Percentiles rank a stretch among this genome's conserved stretches.
These are phyloP conservation scores for Dipteronia dyeriana DNA, from an alignment of 345 rosid genomes.

Conservation along the genomic window DNA sequence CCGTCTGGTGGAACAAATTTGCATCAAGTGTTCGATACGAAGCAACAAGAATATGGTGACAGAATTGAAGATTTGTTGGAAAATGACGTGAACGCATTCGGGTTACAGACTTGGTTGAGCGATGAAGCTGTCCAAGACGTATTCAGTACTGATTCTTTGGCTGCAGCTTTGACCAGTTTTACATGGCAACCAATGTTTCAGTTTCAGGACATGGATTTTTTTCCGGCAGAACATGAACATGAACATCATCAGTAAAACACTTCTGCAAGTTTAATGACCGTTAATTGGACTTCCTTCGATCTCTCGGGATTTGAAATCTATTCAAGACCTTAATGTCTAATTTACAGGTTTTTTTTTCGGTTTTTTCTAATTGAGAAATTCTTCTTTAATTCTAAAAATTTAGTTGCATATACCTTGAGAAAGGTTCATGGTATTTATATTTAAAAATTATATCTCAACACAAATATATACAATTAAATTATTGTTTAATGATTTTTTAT, in stretches of 20 bases:
- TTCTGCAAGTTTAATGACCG: constrained; percentile 41
- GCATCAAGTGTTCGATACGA: constrained; percentile 22
- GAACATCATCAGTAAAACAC: constrained; percentile 41
- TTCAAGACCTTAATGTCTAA: constrained; percentile 34
- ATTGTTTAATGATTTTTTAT: neutral
- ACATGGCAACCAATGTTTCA: constrained; percentile 34
- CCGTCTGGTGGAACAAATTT: constrained; percentile 4
- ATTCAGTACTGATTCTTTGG: constrained; percentile 31
- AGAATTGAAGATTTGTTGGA: constrained; percentile 22
- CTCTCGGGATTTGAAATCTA: constrained; percentile 49
- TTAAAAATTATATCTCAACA: neutral
- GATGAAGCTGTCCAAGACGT: constrained; percentile 49
- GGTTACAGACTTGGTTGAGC: constrained; percentile 31
- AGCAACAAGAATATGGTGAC: constrained; percentile 21
- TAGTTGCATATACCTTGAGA: constrained; percentile 8
- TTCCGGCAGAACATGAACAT: constrained; percentile 20
- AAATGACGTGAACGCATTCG: constrained; percentile 28
- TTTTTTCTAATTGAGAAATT: no score
- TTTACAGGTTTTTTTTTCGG: neutral
- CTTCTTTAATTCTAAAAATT: neutral
- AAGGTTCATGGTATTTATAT: constrained; percentile 1
- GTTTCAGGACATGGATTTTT: constrained; percentile 32
- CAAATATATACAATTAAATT: constrained; percentile 1
- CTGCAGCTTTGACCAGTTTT: constrained; percentile 12
- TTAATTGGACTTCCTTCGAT: constrained; percentile 61